Evolutionary conservation across 441 rosid genomes (phyloP), one percentile per base, ranked within the genome.

Genomic region (Flueggea neowawraea): DNA sequence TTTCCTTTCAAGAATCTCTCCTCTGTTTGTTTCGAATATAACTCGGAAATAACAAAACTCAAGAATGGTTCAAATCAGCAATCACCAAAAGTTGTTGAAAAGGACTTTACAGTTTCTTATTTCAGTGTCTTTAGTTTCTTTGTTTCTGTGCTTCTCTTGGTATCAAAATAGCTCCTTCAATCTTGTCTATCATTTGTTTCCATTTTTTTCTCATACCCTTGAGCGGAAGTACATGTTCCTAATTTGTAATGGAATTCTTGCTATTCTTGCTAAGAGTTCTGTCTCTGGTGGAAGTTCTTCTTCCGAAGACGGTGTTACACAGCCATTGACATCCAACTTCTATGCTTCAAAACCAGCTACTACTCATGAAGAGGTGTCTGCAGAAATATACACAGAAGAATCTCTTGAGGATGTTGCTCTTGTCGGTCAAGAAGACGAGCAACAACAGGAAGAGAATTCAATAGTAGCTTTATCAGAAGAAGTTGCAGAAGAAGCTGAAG

Each of bases 191-290:
- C 28, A 22, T 22, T 63, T 75, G 11, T 79, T 75, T 72, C 73
- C 82, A 4, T 60, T 65, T 60, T 55, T 83, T 28, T 61, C 75
- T 2, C 80, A 43, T 52, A n/a, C 71, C 16, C 60, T 81, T 2
- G 85, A 81, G 57, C 73, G 81, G 54, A 86, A 82, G 66, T 86
- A 71, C 69, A 67, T 80, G 78, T 80, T 86, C 74, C 70, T 86
- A 12, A 52, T 86, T 6, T 86, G 82, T 61, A 80, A 82, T 56
- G 87, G 78, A 22, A 86, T 83, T 79, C 74, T 86, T 31, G 84
- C 81, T 57, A 55, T 83, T 64, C 79, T 83, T 15, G 81, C 71
- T 43, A 81, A 57, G 65, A 70, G 73, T 33, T 49, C 52, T 47
- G 2, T 10, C 10, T 47, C 73, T 13, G 51, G 71, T 2, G 3